These are phyloP conservation scores for Spizellomyces punctatus DNA, from an alignment of 192 early-diverging fungal genomes.

Conservation along the genomic window DNA sequence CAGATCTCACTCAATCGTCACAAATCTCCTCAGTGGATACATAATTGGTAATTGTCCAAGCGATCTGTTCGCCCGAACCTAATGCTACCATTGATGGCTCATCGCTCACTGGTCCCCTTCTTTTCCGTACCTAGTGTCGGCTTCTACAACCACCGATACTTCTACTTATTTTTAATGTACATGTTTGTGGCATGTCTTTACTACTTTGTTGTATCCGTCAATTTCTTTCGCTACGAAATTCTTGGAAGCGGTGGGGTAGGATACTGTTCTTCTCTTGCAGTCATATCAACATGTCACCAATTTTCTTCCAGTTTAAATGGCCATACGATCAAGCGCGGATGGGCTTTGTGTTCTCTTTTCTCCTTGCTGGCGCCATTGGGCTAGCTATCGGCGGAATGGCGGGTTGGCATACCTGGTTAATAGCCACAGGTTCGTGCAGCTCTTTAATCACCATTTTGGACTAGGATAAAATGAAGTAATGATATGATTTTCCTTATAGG, in stretches of 20 bases:
- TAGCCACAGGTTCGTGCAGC: constrained; percentile 36
- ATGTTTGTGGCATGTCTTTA: constrained; percentile 35
- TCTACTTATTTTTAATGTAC: constrained; percentile 53
- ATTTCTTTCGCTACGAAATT: constrained; percentile 28
- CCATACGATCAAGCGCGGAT: constrained; percentile 12
- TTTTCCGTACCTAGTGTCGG: constrained; percentile 41
- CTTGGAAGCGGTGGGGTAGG: background rate
- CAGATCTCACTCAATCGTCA: background rate
- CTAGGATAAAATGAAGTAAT: background rate
- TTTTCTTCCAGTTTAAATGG: constrained; percentile 6
- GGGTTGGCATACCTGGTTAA: constrained; percentile 47
- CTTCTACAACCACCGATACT: constrained; percentile 55
- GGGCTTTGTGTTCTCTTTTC: constrained; percentile 36
- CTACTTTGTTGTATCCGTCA: constrained; percentile 22
- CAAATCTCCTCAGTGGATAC: constrained; percentile 33
- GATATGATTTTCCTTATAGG: constrained; percentile 5
- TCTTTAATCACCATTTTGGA: background rate
- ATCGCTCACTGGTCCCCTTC: background rate
- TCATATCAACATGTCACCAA: background rate
- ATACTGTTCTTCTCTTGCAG: background rate
- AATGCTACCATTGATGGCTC: background rate
- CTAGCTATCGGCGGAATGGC: constrained; percentile 39
- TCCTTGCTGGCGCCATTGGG: constrained; percentile 33
- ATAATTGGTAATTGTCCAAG: constrained; percentile 39
- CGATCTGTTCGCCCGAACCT: too few relatives aligned